These are phyloP conservation scores for Leptomonas seymouri DNA, from an alignment of 208 protist genomes.

Conservation along the genomic window DNA sequence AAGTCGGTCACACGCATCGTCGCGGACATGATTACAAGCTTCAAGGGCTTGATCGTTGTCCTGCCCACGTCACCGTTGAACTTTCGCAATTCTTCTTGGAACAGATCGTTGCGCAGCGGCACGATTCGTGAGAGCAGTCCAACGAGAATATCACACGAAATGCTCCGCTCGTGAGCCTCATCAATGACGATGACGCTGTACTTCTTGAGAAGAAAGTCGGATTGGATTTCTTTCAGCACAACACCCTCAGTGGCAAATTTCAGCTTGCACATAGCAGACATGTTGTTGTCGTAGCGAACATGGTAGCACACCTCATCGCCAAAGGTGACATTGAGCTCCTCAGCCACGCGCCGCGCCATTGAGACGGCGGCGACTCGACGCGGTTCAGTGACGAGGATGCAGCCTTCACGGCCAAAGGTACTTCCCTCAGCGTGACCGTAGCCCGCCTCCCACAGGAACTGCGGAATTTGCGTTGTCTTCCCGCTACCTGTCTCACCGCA, in stretches of 20 bases:
- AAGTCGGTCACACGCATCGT: slow-evolving; percentile 94
- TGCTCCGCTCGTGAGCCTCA: slow-evolving; percentile 97
- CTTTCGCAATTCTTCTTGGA: slow-evolving; percentile 66
- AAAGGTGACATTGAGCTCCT: slow-evolving; percentile 94
- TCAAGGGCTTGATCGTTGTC: slow-evolving; percentile 78
- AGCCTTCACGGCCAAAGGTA: slow-evolving; percentile 77
- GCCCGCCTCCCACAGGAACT: slow-evolving; percentile 93
- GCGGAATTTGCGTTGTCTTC: slow-evolving; percentile 97
- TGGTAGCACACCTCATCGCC: slow-evolving; percentile 96
- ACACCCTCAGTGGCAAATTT: slow-evolving; percentile 99
- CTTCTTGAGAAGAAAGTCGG: slow-evolving; percentile 93
- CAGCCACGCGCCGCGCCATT: slow-evolving; percentile 98
- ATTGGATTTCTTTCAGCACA: slow-evolving; percentile 97
- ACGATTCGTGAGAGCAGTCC: slow-evolving; percentile 98
- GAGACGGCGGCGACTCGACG: slow-evolving; percentile 99
- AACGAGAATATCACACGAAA: slow-evolving; percentile 97
- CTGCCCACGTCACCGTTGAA: slow-evolving; percentile 50
- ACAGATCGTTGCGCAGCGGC: slow-evolving; percentile 92
- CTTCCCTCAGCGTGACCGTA: slow-evolving; percentile 79
- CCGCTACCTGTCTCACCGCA: slow-evolving; percentile 98
- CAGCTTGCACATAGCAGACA: slow-evolving; percentile 88
- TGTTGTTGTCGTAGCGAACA: slow-evolving; percentile 98
- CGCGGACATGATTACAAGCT: slow-evolving; percentile 93
- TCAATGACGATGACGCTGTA: slow-evolving; percentile 99
- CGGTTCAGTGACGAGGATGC: slow-evolving; percentile 98